Percentiles rank a stretch among this genome's conserved stretches.
Evolutionary conservation across 768 basidiomycete genomes (phyloP).

Genomic region (Suillus brevipes): DNA sequence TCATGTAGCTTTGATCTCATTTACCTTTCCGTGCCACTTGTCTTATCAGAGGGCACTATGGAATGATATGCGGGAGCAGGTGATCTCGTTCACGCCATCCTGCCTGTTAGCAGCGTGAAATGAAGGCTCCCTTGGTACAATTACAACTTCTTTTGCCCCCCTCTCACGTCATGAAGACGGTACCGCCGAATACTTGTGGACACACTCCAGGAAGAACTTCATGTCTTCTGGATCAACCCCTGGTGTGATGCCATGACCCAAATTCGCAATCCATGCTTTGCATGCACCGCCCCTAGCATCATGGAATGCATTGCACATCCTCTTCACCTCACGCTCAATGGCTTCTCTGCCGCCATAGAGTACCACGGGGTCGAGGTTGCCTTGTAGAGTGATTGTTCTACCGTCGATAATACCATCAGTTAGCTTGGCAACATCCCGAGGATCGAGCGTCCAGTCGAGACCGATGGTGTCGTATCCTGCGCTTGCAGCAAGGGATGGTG

Average conservation of each 20-base stretch:
- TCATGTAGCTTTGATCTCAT: slow-evolving; percentile 8
- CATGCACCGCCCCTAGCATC: slow-evolving; percentile 44
- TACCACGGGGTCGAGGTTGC: slow-evolving; percentile 89
- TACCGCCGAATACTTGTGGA: slow-evolving; percentile 72
- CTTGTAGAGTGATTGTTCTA: slow-evolving; percentile 71
- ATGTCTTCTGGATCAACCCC: slow-evolving; percentile 93
- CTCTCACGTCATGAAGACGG: background rate
- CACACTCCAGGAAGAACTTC: slow-evolving; percentile 87
- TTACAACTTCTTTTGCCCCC: background rate
- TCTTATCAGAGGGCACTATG: slow-evolving; percentile 1
- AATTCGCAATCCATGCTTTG: slow-evolving; percentile 92
- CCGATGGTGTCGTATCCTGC: slow-evolving; percentile 87
- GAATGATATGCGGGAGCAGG: slow-evolving; percentile 3
- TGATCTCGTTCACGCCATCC: background rate
- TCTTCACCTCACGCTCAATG: slow-evolving; percentile 83
- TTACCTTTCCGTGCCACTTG: background rate
- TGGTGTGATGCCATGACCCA: slow-evolving; percentile 97
- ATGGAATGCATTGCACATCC: slow-evolving; percentile 78
- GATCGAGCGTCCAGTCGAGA: slow-evolving; percentile 89
- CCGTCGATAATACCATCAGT: background rate
- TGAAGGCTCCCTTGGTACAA: background rate
- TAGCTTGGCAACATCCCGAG: slow-evolving; percentile 58
- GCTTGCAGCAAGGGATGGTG: slow-evolving; percentile 65
- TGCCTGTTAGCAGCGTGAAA: background rate
- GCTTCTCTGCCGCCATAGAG: slow-evolving; percentile 85